A percentile compares a stretch with the other conserved stretches of the same genome.
Evolutionary conservation across 768 basidiomycete species (phyloP).

Genomic region (Lentinula guzmanii): DNA sequence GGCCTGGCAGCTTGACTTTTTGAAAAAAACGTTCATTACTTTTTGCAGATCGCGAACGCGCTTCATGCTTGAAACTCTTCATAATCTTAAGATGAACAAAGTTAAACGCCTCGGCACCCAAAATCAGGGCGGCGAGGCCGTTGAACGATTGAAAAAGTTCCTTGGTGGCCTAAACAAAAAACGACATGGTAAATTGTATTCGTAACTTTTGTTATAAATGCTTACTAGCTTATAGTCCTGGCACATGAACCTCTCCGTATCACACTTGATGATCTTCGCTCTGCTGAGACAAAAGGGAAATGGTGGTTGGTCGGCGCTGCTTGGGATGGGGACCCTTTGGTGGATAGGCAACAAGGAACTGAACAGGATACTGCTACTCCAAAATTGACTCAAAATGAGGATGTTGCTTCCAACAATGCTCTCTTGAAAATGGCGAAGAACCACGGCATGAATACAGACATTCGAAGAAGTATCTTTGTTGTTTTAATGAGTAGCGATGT

Average conservation of each 20-base stretch:
- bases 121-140: constrained; percentile 68
- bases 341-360: constrained; percentile 52
- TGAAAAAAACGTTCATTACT: constrained; percentile 5
- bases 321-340: constrained; percentile 89
- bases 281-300: constrained; percentile 83
- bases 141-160: constrained; percentile 87
- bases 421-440: constrained; percentile 79
- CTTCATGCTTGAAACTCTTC: constrained; percentile 94
- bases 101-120: constrained; percentile 56
- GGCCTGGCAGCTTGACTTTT: not conserved
- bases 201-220: not conserved
- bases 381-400: constrained; percentile 12
- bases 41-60: constrained; percentile 72
- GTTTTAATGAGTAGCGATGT: constrained; percentile 96
- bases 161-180: constrained; percentile 71
- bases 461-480: constrained; percentile 85
- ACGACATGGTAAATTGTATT: constrained; percentile 48
- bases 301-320: constrained; percentile 99
- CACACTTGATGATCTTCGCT: constrained; percentile 77
- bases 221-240: constrained; percentile 44
- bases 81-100: constrained; percentile 91
- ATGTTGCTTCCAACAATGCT: constrained; percentile 27
- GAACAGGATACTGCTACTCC: constrained; percentile 13
- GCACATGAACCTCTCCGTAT: constrained; percentile 85
- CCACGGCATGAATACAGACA: constrained; percentile 99